Evolutionary conservation across 108 stramenopile species (phyloP).

Genomic region (Mediolabrus comicus): DNA sequence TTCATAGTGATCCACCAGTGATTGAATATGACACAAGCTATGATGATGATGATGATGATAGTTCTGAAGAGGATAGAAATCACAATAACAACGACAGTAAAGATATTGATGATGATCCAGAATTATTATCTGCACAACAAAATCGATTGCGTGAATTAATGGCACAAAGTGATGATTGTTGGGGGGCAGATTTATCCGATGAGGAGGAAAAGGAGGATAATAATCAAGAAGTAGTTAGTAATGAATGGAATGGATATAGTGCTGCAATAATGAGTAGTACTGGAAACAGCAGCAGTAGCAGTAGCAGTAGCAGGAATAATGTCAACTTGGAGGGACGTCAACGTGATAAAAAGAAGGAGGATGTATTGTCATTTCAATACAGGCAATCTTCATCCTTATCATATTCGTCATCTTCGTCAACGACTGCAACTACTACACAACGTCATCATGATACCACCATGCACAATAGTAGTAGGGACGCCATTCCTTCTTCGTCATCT

Average conservation of each 20-base stretch:
- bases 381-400: too few species aligned
- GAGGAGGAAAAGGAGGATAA: slow-evolving; percentile 3
- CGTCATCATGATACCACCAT: background rate
- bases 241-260: slow-evolving; percentile 10
- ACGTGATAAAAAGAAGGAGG: too few species aligned
- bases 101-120: background rate
- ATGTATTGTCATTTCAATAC: too few species aligned
- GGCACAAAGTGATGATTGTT: slow-evolving; percentile 31
- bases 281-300: background rate
- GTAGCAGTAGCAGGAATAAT: too few species aligned
- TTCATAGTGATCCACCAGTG: background rate
- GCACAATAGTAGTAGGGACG: too few species aligned
- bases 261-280: background rate
- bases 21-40: background rate
- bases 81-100: background rate
- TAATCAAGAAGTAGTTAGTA: background rate
- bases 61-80: background rate
- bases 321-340: too few species aligned
- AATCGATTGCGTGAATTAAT: slow-evolving; percentile 15
- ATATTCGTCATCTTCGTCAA: background rate
- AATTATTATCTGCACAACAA: background rate
- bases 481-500: too few species aligned
- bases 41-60: background rate
- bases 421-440: background rate
- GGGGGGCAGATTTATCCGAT: slow-evolving; percentile 32